Evolutionary conservation across 768 basidiomycete species (phyloP).

Genomic region (Tylopilus rubrobrunneus): DNA sequence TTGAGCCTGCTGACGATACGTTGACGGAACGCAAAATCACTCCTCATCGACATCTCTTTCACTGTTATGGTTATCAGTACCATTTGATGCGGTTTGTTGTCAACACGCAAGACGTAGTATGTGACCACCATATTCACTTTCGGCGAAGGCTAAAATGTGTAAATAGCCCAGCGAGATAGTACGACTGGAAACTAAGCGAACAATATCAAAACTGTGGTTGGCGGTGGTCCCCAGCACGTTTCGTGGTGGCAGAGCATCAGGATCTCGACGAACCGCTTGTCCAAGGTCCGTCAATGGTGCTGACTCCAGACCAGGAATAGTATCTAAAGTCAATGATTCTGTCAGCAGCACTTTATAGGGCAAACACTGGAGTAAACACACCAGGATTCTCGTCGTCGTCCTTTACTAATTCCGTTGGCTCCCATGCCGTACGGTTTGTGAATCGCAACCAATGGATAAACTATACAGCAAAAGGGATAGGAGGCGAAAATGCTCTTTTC

Average conservation of each 20-base stretch:
- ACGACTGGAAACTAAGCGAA: too few species aligned
- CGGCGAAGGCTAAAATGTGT: too few species aligned
- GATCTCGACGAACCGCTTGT: constrained; percentile 55
- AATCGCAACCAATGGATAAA: constrained; percentile 31
- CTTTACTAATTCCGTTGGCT: constrained; percentile 41
- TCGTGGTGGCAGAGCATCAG: constrained; percentile 68
- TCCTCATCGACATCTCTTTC: constrained; percentile 67
- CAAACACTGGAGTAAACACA: constrained; percentile 3
- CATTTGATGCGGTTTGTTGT: constrained; percentile 40
- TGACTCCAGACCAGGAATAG: constrained; percentile 53
- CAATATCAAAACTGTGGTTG: constrained; percentile 19
- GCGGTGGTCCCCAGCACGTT: constrained; percentile 53
- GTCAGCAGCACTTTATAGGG: too few species aligned
- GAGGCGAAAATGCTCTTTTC: constrained; percentile 60
- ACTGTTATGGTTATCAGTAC: constrained; percentile 70
- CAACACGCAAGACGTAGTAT: constrained; percentile 25
- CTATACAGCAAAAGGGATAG: constrained; percentile 35
- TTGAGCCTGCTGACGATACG: constrained; percentile 36
- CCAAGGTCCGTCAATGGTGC: constrained; percentile 48
- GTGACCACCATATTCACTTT: too few species aligned
- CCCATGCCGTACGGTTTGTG: constrained; percentile 43
- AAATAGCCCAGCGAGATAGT: too few species aligned
- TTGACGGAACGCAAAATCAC: constrained; percentile 38
- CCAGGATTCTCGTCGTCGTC: constrained; percentile 71
- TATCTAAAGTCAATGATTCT: constrained; percentile 31